Evolutionary conservation across 257 asterid genomes (phyloP), one percentile per base, ranked within the genome.

Genomic region (Capsicum chinense): DNA sequence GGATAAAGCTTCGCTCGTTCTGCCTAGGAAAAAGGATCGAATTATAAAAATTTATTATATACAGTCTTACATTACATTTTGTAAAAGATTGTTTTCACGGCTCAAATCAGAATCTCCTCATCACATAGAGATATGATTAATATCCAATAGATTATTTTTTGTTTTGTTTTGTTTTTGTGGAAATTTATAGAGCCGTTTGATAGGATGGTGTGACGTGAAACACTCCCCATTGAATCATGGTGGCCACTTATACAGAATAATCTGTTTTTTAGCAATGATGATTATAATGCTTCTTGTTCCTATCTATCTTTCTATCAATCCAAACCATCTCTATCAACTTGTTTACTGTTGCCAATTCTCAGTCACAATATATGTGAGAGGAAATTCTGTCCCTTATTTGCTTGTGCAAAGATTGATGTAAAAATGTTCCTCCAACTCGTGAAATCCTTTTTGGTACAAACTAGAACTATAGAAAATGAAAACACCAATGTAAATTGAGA

Each of bases 201-300:
- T 80, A 59, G 85, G 88, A 86, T 84, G 79, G 67, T 64, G 92
- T 89, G 93, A 90, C 90, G 85, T 89, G 92, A 88, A 92, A 92
- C 86, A 73, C 57, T 14, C 85, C 80, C 66, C 87, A 67, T 78
- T 83, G 87, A 87, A 83, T 87, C 76, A 79, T 85, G 86, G 88
- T 84, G 90, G 90, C 79, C 83, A 88, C 87, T 52, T 52, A 63
- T 82, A 86, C 87, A 84, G 86, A 80, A 83, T 85, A 84, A 88
- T 88, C 87, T 86, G 84, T 68, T 83, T 83, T 71, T 82, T 86
- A 81, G 89, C 86, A 90, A 86, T 88, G 85, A 52, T 63, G 35
- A 56, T 82, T 69, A 26, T 26, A 26, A 26, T 26, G 71, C 79
- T 82, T 73, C 79, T 82, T 21, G 54, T 14, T 62, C 37, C 80